Evolutionary conservation across 805 yeast species (phyloP).

Genomic region (Cyberlindnera xylosilytica): DNA sequence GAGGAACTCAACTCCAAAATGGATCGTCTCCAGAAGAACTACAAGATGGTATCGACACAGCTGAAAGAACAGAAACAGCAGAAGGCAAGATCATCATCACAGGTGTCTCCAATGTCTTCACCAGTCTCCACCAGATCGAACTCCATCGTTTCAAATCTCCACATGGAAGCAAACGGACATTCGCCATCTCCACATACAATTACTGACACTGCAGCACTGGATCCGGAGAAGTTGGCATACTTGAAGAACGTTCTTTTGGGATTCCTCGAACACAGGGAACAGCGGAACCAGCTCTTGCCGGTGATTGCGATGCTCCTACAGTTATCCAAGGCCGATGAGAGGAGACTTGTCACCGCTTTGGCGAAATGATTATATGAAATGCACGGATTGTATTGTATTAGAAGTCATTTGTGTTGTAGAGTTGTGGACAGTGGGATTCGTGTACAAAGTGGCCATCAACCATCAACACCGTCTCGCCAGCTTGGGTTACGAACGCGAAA

Average conservation of each 20-base stretch:
- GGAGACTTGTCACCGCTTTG: slow-evolving; percentile 49
- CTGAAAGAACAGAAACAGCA: slow-evolving; percentile 34
- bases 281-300: slow-evolving; percentile 78
- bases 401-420: too few relatives aligned
- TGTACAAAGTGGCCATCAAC: too few relatives aligned
- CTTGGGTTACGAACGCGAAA: too few relatives aligned
- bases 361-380: neutral
- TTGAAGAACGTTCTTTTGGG: slow-evolving; percentile 89
- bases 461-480: too few relatives aligned
- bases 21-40: slow-evolving; percentile 67
- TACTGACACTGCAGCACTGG: slow-evolving; percentile 10
- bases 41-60: slow-evolving; percentile 54
- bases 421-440: too few relatives aligned
- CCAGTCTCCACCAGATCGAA: slow-evolving; percentile 35
- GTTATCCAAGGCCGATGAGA: slow-evolving; percentile 68
- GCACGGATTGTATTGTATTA: neutral
- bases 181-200: too few relatives aligned
- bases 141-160: slow-evolving; percentile 31
- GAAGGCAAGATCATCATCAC: slow-evolving; percentile 2
- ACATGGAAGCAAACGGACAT: slow-evolving; percentile 7
- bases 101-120: slow-evolving; percentile 19
- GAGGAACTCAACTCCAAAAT: slow-evolving; percentile 67
- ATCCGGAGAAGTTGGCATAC: slow-evolving; percentile 61
- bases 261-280: slow-evolving; percentile 89
- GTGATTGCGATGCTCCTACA: slow-evolving; percentile 76